Conservation (phyloP, 768 basidiomycete genomes). For the Leccinum pellstonianum region DNA sequence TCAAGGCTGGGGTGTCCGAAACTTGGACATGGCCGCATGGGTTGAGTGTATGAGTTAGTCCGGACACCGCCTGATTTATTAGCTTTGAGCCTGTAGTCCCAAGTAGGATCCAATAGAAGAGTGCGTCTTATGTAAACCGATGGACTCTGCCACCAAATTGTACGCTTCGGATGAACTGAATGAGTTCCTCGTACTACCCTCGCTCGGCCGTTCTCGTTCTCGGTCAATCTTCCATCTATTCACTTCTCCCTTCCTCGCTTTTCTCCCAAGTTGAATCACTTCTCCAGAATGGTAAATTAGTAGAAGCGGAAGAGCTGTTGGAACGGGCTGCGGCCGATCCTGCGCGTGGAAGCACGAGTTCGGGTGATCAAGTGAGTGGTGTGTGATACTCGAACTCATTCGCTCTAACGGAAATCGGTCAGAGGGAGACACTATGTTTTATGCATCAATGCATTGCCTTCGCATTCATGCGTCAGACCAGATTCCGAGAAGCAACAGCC, state of each 20-base stretch:
- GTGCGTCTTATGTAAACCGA: constrained; percentile 12
- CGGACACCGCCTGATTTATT: too few species aligned
- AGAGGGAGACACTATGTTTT: constrained; percentile 71
- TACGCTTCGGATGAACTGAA: constrained; percentile 2
- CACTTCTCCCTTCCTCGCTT: constrained; percentile 68
- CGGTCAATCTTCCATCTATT: constrained; percentile 56
- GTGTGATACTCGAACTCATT: not conserved
- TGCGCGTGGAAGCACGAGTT: constrained; percentile 9
- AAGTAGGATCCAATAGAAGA: too few species aligned
- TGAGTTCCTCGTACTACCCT: constrained; percentile 46
- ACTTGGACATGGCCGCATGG: too few species aligned
- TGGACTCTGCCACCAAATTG: too few species aligned
- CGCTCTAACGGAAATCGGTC: constrained; percentile 8
- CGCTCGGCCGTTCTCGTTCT: constrained; percentile 69
- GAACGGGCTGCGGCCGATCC: constrained; percentile 49
- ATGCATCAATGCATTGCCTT: constrained; percentile 83
- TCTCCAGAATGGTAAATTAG: constrained; percentile 59
- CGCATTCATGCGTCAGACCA: constrained; percentile 71
- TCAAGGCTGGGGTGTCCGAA: too few species aligned
- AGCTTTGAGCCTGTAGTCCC: too few species aligned
- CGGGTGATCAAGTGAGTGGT: constrained; percentile 11
- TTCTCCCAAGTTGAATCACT: constrained; percentile 71
- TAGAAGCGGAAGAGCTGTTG: constrained; percentile 61
- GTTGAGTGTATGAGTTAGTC: too few species aligned
- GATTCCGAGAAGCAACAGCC: constrained; percentile 80